Evolutionary conservation across 164 flowering plant species (phyloP), one percentile per base, ranked within the genome.

Genomic region (Liriodendron chinense): DNA sequence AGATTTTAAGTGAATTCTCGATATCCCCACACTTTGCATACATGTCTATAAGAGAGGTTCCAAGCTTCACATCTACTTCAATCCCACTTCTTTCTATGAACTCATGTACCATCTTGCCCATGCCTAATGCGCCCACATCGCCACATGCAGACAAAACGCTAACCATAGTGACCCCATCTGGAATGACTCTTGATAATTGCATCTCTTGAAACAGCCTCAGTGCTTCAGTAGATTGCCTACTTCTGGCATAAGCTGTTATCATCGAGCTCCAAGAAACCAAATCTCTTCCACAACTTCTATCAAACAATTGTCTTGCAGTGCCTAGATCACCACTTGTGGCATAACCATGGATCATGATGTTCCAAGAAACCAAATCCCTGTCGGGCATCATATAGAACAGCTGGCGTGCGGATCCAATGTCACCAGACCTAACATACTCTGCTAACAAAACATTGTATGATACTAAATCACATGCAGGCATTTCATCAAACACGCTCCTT

Each of bases 1-100:
- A 84, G 18, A 82, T 75, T 50, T 12, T 20, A 24, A 76, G 26
- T 1, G 85, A 76, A 48, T 69, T 78, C 1, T 82, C 80, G 2
- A 84, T 77, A 25, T 80, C 80, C 43, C 86, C 86, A 68, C 86
- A 84, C 68, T 82, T 82, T 1, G 85, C 81, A 66, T 84, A 84
- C 86, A 84, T 82, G 73, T 84, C 85, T 25, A 84, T 76, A 21
- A 84, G 74, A 23, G 86, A 78, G 65, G 87, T 85, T 59, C 83
- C 83, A 63, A 85, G 86, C 62, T 78, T 78, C 72, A 81, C 48
- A 76, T 83, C 82, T 8, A 83, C 50, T 34, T 72, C 77, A 62
- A 85, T 80, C 12, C 56, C 70, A 56, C 65, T 80, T 62, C 80
- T 76, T 47, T 48, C 76, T 26, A 85, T 77, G 61, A 73, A 79